A percentile compares a stretch with the other conserved stretches of the same genome.
phyloP scores from a whole-genome alignment of 2,329 filamentous ascomycete genomes.

The Ophiostoma pallidulum region DNA sequence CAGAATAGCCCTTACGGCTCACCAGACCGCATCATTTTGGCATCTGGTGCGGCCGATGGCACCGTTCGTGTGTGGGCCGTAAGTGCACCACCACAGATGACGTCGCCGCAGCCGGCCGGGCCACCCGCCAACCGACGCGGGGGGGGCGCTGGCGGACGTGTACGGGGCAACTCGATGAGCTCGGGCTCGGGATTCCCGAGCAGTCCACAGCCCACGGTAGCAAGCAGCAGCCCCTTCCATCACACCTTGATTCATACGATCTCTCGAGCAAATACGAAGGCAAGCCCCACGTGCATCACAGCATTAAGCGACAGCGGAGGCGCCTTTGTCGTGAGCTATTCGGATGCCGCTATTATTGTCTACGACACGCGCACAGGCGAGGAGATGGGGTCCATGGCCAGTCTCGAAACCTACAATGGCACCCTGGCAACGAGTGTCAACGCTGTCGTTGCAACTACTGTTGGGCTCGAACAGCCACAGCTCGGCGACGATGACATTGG shows the following conservation, averaged over 20 bases:
- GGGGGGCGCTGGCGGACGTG: slow-evolving; percentile 55
- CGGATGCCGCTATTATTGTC: slow-evolving; percentile 80
- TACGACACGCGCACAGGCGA: slow-evolving; percentile 91
- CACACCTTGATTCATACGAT: slow-evolving; percentile 86
- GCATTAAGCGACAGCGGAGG: slow-evolving; percentile 74
- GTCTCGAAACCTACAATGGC: slow-evolving; percentile 85
- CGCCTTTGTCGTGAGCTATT: slow-evolving; percentile 86
- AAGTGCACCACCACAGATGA: slow-evolving; percentile 77
- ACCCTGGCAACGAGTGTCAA: slow-evolving; percentile 75
- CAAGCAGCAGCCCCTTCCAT: slow-evolving; percentile 77
- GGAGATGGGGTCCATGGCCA: slow-evolving; percentile 86
- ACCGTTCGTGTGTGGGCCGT: slow-evolving; percentile 91
- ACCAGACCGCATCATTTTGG: slow-evolving; percentile 79
- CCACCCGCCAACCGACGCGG: slow-evolving; percentile 44
- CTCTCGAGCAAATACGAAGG: slow-evolving; percentile 52
- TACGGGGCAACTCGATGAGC: slow-evolving; percentile 85
- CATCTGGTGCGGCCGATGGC: slow-evolving; percentile 83
- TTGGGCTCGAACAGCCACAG: slow-evolving; percentile 67
- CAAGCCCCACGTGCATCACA: slow-evolving; percentile 87
- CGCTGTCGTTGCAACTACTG: slow-evolving; percentile 77
- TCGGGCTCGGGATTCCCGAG: slow-evolving; percentile 87
- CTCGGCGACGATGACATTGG: slow-evolving; percentile 62
- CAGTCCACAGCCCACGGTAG: slow-evolving; percentile 79
- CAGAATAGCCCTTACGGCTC: slow-evolving; percentile 64
- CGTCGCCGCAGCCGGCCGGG: slow-evolving; percentile 62